Evolutionary conservation across 2,329 filamentous ascomycete species (phyloP), one percentile per base, ranked within the genome.

Genomic region (Aspergillus luchuensis): DNA sequence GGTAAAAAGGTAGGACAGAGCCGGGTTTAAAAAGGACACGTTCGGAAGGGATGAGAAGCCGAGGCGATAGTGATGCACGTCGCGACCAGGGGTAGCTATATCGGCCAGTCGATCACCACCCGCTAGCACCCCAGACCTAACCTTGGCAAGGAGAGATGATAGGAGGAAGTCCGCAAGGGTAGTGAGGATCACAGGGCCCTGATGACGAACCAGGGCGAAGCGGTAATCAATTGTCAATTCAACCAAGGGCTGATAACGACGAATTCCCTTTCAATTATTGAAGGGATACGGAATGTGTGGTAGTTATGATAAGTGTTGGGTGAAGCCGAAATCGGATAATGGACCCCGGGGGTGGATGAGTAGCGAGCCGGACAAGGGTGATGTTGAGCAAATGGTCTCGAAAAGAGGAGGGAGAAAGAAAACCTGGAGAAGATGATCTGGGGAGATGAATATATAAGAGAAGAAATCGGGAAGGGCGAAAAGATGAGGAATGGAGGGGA

Each of bases 361-460:
- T 51, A 38, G 43, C 43, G 56, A 57, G 56, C 51, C 57, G 61
- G 61, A 59, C 52, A 57, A 33, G 33, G 45, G 36, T 41, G 63
- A 61, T 59, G 58, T 62, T 59, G 62, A 68, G 58, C 53, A 60
- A 63, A 66, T 59, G 54, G 58, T 58, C 59, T 60, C 57, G 57
- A 66, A 63, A 61, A 59, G 62, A 61, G 59, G 49, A 58, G 66
- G 54, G 61, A 60, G 57, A 63, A 28, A 47, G 23, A 68, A 67
- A 69, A 71, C 68, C 63, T 64, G 67, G 67, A 68, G 67, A 68
- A 64, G 63, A 62, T 52, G 65, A 68, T 69, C 69, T 70, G 65
- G 65, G 66, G 69, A 61, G 59, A 62, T 57, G 66, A 65, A 57
- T 51, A 69, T 70, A 61, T 70, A 69, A 66, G 70, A 72, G 70